Evolutionary conservation across 768 basidiomycete genomes (phyloP).

Genomic region (Gelatoporia subvermispora): DNA sequence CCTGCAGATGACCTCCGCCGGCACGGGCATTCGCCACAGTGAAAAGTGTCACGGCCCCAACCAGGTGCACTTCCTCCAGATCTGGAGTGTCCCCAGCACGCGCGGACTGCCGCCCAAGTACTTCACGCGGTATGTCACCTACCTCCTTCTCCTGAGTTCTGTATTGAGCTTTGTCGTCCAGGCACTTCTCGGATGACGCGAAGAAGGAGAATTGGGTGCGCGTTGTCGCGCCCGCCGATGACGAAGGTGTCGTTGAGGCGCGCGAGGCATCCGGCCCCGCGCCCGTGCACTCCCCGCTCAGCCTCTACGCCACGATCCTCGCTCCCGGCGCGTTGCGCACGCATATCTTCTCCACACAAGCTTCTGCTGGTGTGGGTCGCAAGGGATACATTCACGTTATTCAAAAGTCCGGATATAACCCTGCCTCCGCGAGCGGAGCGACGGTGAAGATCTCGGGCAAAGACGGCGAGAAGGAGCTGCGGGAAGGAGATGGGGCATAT

Average conservation of each 20-base stretch:
- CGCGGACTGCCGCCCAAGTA: slow-evolving; percentile 65
- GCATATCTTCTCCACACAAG: slow-evolving; percentile 38
- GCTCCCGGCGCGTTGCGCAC: slow-evolving; percentile 47
- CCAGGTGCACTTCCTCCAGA: slow-evolving; percentile 60
- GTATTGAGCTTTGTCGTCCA: slow-evolving; percentile 10
- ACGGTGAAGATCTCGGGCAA: slow-evolving; percentile 46
- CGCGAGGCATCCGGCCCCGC: slow-evolving; percentile 77
- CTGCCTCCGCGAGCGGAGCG: slow-evolving; percentile 50
- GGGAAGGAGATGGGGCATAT: slow-evolving; percentile 89
- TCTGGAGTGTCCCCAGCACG: slow-evolving; percentile 56
- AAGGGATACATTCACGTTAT: slow-evolving; percentile 85
- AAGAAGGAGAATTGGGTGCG: slow-evolving; percentile 69
- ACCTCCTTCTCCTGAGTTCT: not conserved
- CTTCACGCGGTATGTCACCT: slow-evolving; percentile 58
- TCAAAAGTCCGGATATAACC: slow-evolving; percentile 80
- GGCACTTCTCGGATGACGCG: slow-evolving; percentile 75
- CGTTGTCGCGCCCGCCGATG: slow-evolving; percentile 71
- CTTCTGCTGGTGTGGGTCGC: slow-evolving; percentile 21
- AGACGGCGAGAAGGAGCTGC: slow-evolving; percentile 45
- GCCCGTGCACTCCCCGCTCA: slow-evolving; percentile 66
- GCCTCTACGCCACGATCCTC: slow-evolving; percentile 75
- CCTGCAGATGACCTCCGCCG: slow-evolving; percentile 87
- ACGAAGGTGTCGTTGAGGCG: slow-evolving; percentile 50
- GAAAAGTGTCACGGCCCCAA: slow-evolving; percentile 51
- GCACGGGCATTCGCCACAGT: slow-evolving; percentile 87